Evolutionary conservation across 202 grass and related monocot species (phyloP).

Genomic region (Carex arenaria): DNA sequence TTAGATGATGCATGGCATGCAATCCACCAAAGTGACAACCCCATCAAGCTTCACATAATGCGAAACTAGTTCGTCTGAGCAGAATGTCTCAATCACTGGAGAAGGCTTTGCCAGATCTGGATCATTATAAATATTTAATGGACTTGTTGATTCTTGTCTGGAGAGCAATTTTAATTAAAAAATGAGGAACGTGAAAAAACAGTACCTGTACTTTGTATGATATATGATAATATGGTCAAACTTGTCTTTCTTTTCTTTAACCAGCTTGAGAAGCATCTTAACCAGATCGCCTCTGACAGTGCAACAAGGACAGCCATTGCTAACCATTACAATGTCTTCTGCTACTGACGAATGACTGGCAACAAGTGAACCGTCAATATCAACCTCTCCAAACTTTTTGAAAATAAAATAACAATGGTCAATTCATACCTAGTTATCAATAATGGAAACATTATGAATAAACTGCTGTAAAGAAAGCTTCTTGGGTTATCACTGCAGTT

Average conservation of each 20-base stretch:
- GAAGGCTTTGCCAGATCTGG: slow-evolving; percentile 86
- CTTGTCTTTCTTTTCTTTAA: slow-evolving; percentile 75
- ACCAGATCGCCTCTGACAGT: slow-evolving; percentile 93
- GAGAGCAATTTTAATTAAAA: background rate
- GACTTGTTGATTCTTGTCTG: background rate
- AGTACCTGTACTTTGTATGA: slow-evolving; percentile 90
- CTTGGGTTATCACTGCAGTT: background rate
- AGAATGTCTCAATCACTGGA: slow-evolving; percentile 92
- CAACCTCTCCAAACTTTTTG: slow-evolving; percentile 88
- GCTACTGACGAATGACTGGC: slow-evolving; percentile 65
- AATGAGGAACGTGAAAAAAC: background rate
- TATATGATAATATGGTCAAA: slow-evolving; percentile 93
- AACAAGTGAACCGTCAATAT: slow-evolving; percentile 82
- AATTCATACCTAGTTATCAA: background rate
- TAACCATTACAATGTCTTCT: slow-evolving; percentile 93
- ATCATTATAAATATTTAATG: background rate
- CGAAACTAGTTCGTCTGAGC: slow-evolving; percentile 72
- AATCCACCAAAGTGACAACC: slow-evolving; percentile 90
- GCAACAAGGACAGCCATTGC: slow-evolving; percentile 93
- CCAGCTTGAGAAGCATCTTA: slow-evolving; percentile 83
- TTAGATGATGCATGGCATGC: slow-evolving; percentile 65
- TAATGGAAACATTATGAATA: background rate
- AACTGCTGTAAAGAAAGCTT: background rate
- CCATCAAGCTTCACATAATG: slow-evolving; percentile 90
- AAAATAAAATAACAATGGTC: background rate